Evolutionary conservation across 805 yeast species (phyloP).

Genomic region (Kluyveromyces dobzhanskii): DNA sequence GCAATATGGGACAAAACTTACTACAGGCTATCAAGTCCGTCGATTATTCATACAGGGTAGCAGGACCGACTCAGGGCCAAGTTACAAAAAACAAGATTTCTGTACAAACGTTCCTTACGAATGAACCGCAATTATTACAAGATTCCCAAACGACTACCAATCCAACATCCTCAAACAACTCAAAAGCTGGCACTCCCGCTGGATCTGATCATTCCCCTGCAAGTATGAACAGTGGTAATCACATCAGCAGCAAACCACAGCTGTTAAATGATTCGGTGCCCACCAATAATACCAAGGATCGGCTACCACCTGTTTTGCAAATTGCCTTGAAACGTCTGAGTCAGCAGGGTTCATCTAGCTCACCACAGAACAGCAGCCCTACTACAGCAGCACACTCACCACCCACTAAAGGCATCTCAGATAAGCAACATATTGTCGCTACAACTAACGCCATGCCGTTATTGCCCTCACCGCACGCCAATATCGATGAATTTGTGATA

Average conservation of each 20-base stretch:
- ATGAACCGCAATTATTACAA: constrained; percentile 35
- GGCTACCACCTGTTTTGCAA: constrained; percentile 37
- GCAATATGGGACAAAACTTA: constrained; percentile 17
- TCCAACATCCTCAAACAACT: constrained; percentile 3
- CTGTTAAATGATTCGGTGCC: constrained; percentile 37
- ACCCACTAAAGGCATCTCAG: constrained; percentile 4
- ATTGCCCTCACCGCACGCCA: constrained; percentile 25
- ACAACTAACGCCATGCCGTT: constrained; percentile 24
- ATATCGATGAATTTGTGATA: constrained; percentile 54
- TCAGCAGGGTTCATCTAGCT: constrained; percentile 10
- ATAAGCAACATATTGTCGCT: constrained; percentile 15
- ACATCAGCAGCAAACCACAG: constrained; percentile 20
- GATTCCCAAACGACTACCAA: constrained; percentile 4
- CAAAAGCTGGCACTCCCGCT: constrained; percentile 26
- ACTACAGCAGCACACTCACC: constrained; percentile 9
- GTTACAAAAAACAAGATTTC: constrained; percentile 15
- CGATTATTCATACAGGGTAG: constrained; percentile 6
- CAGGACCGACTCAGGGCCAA: constrained; percentile 5
- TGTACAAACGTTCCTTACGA: constrained; percentile 37
- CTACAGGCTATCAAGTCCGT: constrained; percentile 10
- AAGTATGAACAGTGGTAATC: constrained; percentile 4
- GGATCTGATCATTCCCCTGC: constrained; percentile 2
- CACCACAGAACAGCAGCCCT: constrained; percentile 12
- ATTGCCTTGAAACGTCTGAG: constrained; percentile 31
- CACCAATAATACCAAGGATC: constrained; percentile 29